Base-by-base conservation (phyloP, 139 green algal genomes). In the Coccomyxa sp. region DNA sequence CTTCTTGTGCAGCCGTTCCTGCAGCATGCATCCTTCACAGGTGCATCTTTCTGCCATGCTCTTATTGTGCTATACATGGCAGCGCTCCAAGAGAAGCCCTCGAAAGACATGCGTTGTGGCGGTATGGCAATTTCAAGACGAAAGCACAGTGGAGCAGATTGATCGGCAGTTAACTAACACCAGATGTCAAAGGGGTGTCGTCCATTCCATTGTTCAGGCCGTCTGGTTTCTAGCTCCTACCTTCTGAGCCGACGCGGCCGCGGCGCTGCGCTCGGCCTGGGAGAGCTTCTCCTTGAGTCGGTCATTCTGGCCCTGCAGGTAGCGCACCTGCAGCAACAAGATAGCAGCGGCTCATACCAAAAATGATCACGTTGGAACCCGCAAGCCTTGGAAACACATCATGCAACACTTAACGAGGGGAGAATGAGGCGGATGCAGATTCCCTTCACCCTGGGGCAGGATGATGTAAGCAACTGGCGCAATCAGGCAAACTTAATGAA, bases 221-320 rank as follows among this genome's bases (percentile, higher is more conserved):
- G 38, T 51, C 38, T 7, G 38, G 38, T 51, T 3, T 51, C 38
- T 51, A 9, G 21, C 18, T 9, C 18, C 28, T 12, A 68, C 77
- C 77, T 81, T 81, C 51, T 71, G 77, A 18, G 57, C 51, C 21
- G 25, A 57, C 0, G 51, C 38, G 14, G 23, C 57, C 18, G 45
- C 17, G 21, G 51, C 51, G 58, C 58, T 78, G 58, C 58, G 66
- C 76, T 87, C 84, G 18, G 78, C n/a, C 13, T 77, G 60, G 51
- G 57, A 25, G 60, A 87, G 38, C 76, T 87, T 82, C n/a, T 82
- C 74, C 59, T 78, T 77, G 60, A 87, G 76, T 32, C 84, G 67
- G 38, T 85, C 79, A 0, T 60, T 71, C 63, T 87, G 75, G 16
- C 84, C 80, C 75, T 87, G 84, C 76, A 87, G 58, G n/a, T 83